Percentiles rank a stretch among this genome's conserved stretches.
phyloP scores from a whole-genome alignment of 768 basidiomycete genomes.

The Stropharia rugosoannulata region DNA sequence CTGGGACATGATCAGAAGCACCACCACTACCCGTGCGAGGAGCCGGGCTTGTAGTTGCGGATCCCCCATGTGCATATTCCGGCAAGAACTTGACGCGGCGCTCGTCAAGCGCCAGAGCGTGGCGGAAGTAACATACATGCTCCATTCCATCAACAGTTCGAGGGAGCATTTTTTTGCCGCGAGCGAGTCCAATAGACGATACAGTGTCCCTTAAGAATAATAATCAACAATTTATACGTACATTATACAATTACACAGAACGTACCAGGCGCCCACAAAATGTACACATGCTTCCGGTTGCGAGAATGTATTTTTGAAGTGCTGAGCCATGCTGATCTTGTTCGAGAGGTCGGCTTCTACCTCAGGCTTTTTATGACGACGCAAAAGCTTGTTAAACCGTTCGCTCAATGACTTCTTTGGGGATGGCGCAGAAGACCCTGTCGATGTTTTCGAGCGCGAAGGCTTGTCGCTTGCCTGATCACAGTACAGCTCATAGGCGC shows the following conservation, averaged over 20 bases:
- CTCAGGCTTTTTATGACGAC: too few relatives aligned
- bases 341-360: neutral
- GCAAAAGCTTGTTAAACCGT: too few relatives aligned
- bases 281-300: constrained; percentile 32
- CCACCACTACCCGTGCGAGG: too few relatives aligned
- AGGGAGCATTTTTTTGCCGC: constrained; percentile 28
- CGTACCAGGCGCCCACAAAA: constrained; percentile 47
- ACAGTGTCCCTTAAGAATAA: constrained; percentile 55
- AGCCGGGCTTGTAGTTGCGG: too few relatives aligned
- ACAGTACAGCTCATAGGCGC: constrained; percentile 1
- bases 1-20: too few relatives aligned
- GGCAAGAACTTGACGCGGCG: constrained; percentile 47
- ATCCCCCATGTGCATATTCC: constrained; percentile 32
- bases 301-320: constrained; percentile 18
- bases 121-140: constrained; percentile 42
- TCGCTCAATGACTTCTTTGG: too few relatives aligned
- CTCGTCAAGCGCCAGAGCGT: constrained; percentile 48
- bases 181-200: constrained; percentile 39
- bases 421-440: neutral
- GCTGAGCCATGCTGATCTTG: neutral
- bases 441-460: neutral
- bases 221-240: too few relatives aligned
- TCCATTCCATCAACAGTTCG: constrained; percentile 21
- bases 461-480: neutral
- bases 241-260: too few relatives aligned